Base-by-base conservation (phyloP, 306 rosid species). In the Medicago lupulina region DNA sequence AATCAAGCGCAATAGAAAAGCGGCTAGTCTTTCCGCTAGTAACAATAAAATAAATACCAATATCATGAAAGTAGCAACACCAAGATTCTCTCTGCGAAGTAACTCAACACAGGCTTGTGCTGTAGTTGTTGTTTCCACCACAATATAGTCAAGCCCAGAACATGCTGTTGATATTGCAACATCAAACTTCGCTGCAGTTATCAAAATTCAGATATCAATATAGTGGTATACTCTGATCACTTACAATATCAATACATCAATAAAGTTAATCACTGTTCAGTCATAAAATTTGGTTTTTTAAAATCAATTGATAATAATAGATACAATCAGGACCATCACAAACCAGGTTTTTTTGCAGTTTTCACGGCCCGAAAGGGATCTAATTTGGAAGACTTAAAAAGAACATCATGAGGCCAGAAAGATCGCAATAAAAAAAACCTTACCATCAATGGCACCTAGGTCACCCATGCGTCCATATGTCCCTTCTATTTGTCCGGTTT, bases 401-500 rank as follows among this genome's bases (percentile, higher is more conserved):
- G 17, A 74, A 55, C 68, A 53, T 39, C 3, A 9, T 23, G 19
- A 59, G 76, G 64, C 59, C 39, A 64, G 25, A 73, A 43, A 74
- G 74, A 47, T 19, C n/a, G 47, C 25, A 60, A 36, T 28, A 36
- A 41, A 73, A 25, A 66, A 80, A 77, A 28, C 23, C 89, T 80
- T 77, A 92, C 99, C 93, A 61, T 92, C 96, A 64, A 95, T 95
- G 74, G 99, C 97, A 78, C 99, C 99, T 77, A 95, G 84, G 87
- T 95, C 97, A 64, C 99, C 99, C 96, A 95, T 84, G 78, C 97
- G 93, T 12, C 99, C 97, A 84, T 95, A 90, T 84, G 92, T 95
- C 76, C 99, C 99, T 36, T 83, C 89, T 53, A 95, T 90, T 78
- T 54, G 87, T 77, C 85, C 87, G 74, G 89, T 84, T 62, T 92